Base-by-base conservation (phyloP, 805 yeast genomes). In the Zygotorulaspora chibaensis region DNA sequence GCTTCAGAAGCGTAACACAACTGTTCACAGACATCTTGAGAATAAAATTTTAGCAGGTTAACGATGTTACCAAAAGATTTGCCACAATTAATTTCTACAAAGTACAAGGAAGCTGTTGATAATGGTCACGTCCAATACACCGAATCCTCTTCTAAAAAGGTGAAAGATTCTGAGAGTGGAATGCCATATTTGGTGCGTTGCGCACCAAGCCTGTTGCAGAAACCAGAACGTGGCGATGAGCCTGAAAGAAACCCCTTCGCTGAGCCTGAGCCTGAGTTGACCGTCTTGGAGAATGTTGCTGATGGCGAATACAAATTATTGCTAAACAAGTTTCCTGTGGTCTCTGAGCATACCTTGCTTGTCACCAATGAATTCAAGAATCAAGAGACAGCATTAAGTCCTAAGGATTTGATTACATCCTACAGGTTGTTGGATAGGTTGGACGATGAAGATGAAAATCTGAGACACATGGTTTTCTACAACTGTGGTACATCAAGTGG, bases 401-500 rank as follows among this genome's bases (percentile, higher is more conserved):
- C 88, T 15, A 56, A 65, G n/a, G 97, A 91, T 56, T 71, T 91
- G 48, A 60, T 67, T 30, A 77, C 82, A 0, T 72, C 84, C 4
- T 78, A 79, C 59, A 61, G 76, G 3, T 69, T 86, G 17, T 68
- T 91, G 50, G 61, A 65, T 12, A 68, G 67, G 13, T 68, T 84
- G 42, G 78, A 79, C 56, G 45, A 63, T 50, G 51, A 60, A 2
- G 67, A 62, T 17, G 69, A 63, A 12, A 69, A 67, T 25, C 67
- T 68, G 30, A 73, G 77, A 46, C 83, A 86, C 73, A 72, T 90
- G 62, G 89, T 89, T 0, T 91, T 91, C 65, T 91, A 80, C 74
- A 91, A 91, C 65, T 81, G 87, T 59, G 99, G 99, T 7, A 80
- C 81, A 15, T 75, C 80, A 55, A 80, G 95, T 51, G 99, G 98